phyloP scores from a whole-genome alignment of 2,329 filamentous ascomycete species.

The Sarocladium kiliense region DNA sequence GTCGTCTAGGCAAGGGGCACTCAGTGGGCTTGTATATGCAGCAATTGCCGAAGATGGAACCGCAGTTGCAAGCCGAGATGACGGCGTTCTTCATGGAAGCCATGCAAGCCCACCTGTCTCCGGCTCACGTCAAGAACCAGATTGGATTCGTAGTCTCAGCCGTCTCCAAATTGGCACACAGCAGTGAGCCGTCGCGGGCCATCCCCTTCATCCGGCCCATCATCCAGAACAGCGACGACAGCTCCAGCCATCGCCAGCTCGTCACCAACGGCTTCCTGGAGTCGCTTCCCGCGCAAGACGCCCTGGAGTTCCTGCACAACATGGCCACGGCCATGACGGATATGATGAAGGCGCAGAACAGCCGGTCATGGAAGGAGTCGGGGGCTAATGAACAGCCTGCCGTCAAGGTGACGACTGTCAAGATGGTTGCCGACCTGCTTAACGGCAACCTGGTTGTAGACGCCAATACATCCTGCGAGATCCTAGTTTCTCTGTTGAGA shows the following conservation, averaged over 20 bases:
- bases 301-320: conserved; percentile 20
- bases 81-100: conserved; percentile 15
- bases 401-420: conserved; percentile 30
- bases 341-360: conserved; percentile 21
- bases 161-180: conserved; percentile 17
- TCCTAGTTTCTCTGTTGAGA: conserved; percentile 22
- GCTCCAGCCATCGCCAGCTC: conserved; percentile 27
- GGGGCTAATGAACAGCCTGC: conserved; percentile 12
- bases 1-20: too few species aligned
- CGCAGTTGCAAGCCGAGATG: conserved; percentile 14
- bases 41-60: conserved; percentile 12
- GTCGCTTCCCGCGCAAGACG: conserved; percentile 19
- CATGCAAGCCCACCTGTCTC: conserved; percentile 14
- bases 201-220: conserved; percentile 23
- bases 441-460: conserved; percentile 22
- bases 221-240: conserved; percentile 23
- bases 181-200: conserved; percentile 25
- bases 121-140: conserved; percentile 11
- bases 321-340: conserved; percentile 23
- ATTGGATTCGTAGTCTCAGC: conserved; percentile 15
- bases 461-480: conserved; percentile 18
- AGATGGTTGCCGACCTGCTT: conserved; percentile 31
- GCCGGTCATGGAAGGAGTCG: conserved; percentile 9
- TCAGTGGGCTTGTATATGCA: conserved; percentile 10
- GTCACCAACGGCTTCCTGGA: conserved; percentile 21